Evolutionary conservation across 2,329 filamentous ascomycete species (phyloP).

Genomic region (Sclerotinia borealis): DNA sequence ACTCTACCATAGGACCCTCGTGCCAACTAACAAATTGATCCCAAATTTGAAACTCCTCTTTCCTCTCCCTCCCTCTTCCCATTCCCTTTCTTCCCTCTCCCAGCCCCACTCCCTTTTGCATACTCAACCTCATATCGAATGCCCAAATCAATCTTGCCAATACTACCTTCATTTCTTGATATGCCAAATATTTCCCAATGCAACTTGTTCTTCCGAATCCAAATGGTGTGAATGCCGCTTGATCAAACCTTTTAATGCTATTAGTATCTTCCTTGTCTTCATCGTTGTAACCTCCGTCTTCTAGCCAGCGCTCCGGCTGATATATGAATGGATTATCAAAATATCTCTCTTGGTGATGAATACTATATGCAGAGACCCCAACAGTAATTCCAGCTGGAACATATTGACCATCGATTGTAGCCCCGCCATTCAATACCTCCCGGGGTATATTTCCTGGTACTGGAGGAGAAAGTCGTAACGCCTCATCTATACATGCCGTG

Average conservation of each 20-base stretch:
- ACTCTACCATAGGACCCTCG: constrained; percentile 3
- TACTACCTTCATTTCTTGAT: constrained; percentile 12
- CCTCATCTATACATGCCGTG: constrained; percentile 36
- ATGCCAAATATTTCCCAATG: neutral
- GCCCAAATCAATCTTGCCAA: neutral
- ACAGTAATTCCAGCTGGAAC: constrained; percentile 37
- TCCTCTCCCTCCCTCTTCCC: neutral
- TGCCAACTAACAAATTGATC: constrained; percentile 4
- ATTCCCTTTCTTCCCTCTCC: neutral
- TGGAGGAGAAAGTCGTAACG: constrained; percentile 23
- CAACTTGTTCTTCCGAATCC: neutral
- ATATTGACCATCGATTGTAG: constrained; percentile 23
- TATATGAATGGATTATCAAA: neutral
- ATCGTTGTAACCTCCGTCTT: neutral
- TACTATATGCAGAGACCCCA: constrained; percentile 37
- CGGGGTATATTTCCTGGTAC: constrained; percentile 20
- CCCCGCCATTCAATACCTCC: constrained; percentile 19
- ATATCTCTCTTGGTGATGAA: neutral
- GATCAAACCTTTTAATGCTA: neutral
- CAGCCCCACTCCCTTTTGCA: neutral
- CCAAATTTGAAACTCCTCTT: neutral
- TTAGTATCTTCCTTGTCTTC: neutral
- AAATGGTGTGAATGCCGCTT: neutral
- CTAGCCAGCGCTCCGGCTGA: neutral
- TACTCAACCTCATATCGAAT: constrained; percentile 1